phyloP scores from a whole-genome alignment of 176 grass and related monocot genomes.

The barley (Hordeum vulgare) region MorexV3_pseudomolecules_assembly NC_058518.1:515188305-515188804 shows the following conservation, averaged over 20 bases:
- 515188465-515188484: constrained; percentile 35
- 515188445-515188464: constrained; percentile 32
- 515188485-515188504: not conserved
- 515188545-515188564: constrained; percentile 28
- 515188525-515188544: constrained; percentile 13
- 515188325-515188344: constrained; percentile 10
- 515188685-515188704: constrained; percentile 29
- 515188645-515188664: constrained; percentile 31
- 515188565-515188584: constrained; percentile 26
- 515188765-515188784: constrained; percentile 21
- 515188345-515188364: constrained; percentile 38
- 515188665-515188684: constrained; percentile 28
- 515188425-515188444: constrained; percentile 17
- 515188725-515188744: constrained; percentile 78
- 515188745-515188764: constrained; percentile 98
- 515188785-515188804: not conserved
- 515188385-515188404: not conserved
- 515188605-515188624: constrained; percentile 75
- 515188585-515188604: not conserved
- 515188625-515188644: constrained; percentile 70
- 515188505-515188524: not conserved
- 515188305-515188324: not conserved
- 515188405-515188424: not conserved
- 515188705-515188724: constrained; percentile 27
- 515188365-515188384: constrained; percentile 2